These are phyloP conservation scores for Davidsoniella neocaledoniae DNA, from an alignment of 2,329 filamentous ascomycete species.

Conservation along the genomic window DNA sequence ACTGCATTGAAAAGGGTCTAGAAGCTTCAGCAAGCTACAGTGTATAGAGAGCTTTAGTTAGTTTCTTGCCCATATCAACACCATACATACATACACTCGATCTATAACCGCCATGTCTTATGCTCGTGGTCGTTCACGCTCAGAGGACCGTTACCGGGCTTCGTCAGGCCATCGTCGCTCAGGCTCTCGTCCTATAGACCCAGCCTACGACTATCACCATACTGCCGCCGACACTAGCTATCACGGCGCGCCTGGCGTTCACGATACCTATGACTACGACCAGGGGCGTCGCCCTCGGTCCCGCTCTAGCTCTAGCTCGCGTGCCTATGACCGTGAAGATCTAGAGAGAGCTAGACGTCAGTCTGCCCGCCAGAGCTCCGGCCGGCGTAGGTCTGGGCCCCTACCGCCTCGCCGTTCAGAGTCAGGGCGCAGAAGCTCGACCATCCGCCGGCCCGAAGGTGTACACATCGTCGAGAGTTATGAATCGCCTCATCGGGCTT, in stretches of 20 bases:
- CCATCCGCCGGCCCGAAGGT: no score
- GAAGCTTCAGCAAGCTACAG: no score
- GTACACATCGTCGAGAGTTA: no score
- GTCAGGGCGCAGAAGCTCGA: no score
- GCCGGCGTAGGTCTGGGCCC: not conserved
- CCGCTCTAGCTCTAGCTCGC: not conserved
- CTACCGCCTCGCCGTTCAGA: no score
- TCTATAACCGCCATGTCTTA: conserved; percentile 1
- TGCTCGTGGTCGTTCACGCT: conserved; percentile 1
- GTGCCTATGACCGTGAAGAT: not conserved
- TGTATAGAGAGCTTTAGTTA: no score
- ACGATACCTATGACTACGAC: not conserved
- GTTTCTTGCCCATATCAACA: no score
- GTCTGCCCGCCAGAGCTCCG: not conserved
- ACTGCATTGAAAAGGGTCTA: no score
- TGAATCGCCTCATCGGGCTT: no score
- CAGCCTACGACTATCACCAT: not conserved
- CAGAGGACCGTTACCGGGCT: not conserved
- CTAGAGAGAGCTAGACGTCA: not conserved
- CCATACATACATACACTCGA: no score
- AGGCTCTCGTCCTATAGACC: not conserved
- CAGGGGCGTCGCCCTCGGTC: not conserved
- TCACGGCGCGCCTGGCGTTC: not conserved
- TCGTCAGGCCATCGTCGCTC: not conserved
- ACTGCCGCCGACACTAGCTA: not conserved